Percentiles rank a stretch among this genome's conserved stretches.
Evolutionary conservation across 2,329 filamentous ascomycete genomes (phyloP).

Genomic region (Colletotrichum abscissum): DNA sequence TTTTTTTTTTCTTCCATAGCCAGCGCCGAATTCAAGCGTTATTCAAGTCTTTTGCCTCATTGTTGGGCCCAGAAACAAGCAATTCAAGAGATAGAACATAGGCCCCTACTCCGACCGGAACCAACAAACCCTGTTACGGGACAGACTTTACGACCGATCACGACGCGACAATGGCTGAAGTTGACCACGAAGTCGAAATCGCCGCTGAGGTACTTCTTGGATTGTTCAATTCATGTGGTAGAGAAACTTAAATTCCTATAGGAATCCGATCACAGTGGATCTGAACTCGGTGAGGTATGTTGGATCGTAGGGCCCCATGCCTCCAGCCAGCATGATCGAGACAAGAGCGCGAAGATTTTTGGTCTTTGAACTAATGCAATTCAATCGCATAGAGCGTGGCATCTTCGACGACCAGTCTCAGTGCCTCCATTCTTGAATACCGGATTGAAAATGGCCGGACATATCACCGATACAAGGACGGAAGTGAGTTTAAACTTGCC

Average conservation of each 20-base stretch:
- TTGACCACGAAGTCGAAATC: neutral
- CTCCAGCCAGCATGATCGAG: too few species aligned
- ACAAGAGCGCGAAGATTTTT: too few species aligned
- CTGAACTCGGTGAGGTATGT: neutral
- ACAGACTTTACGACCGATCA: neutral
- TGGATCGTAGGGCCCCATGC: too few species aligned
- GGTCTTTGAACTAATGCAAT: too few species aligned
- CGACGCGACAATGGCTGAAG: neutral
- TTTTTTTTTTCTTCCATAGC: too few species aligned
- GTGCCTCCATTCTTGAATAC: slow-evolving; percentile 43
- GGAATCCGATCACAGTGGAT: neutral
- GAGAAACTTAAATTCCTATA: neutral
- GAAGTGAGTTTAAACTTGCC: slow-evolving; percentile 2
- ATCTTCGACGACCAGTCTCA: slow-evolving; percentile 43
- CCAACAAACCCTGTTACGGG: neutral
- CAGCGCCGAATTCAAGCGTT: too few species aligned
- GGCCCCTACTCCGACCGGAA: too few species aligned
- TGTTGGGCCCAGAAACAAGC: neutral
- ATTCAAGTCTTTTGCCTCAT: neutral
- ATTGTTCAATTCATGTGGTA: neutral
- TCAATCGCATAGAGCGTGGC: neutral
- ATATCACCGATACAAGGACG: slow-evolving; percentile 38
- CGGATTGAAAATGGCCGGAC: slow-evolving; percentile 27
- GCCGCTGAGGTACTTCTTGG: neutral
- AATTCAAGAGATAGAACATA: neutral